These are phyloP conservation scores for Mrakia gelida DNA, from an alignment of 768 basidiomycete species.

Conservation along the genomic window DNA sequence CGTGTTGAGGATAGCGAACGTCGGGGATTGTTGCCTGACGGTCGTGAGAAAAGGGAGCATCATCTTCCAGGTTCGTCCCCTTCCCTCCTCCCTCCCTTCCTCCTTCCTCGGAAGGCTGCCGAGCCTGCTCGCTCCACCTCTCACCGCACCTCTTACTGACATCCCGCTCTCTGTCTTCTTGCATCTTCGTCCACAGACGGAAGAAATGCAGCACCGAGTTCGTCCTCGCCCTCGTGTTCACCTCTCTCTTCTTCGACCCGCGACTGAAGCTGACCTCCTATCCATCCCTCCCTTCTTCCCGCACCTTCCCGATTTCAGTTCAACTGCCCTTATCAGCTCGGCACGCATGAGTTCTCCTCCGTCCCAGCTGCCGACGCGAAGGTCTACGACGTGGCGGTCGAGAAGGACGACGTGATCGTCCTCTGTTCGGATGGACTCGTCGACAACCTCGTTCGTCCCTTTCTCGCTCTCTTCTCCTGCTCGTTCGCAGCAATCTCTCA, in stretches of 20 bases:
- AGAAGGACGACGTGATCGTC: conserved; percentile 46
- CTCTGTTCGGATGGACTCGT: conserved; percentile 44
- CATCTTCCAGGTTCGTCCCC: conserved; percentile 53
- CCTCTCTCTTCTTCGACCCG: neutral
- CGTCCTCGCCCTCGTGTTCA: conserved; percentile 38
- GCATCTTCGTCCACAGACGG: conserved; percentile 58
- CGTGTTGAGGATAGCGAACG: conserved; percentile 67
- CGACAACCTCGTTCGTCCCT: conserved; percentile 44
- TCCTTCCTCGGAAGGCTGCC: neutral
- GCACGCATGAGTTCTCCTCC: conserved; percentile 54
- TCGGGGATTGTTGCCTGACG: conserved; percentile 82
- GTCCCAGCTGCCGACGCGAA: conserved; percentile 60
- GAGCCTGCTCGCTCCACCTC: neutral
- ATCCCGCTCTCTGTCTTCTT: neutral
- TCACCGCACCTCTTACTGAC: neutral
- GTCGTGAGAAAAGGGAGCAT: conserved; percentile 69
- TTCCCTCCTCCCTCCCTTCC: neutral
- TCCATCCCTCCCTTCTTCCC: neutral
- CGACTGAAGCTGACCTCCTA: neutral
- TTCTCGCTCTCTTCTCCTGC: neutral
- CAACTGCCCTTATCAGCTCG: conserved; percentile 55
- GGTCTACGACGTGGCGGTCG: conserved; percentile 50
- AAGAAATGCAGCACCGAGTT: conserved; percentile 89
- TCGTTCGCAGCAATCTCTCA: neutral
- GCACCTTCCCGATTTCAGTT: conserved; percentile 41